Percentiles rank a stretch among this genome's conserved stretches.
Conservation (phyloP, 169 alveolate genomes). For the Plasmodium gallinaceum region DNA sequence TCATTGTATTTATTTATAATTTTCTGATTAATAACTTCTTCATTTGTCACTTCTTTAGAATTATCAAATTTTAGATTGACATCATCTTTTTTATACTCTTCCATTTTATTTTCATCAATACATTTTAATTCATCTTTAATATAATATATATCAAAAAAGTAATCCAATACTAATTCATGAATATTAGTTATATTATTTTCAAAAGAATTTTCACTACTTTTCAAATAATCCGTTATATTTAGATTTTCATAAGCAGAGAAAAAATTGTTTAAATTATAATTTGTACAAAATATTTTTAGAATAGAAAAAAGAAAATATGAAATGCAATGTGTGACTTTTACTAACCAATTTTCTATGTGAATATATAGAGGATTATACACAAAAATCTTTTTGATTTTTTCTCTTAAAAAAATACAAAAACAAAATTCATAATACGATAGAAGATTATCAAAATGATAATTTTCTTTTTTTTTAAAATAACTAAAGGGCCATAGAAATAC, state of each 20-base stretch:
- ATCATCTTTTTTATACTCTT: background rate
- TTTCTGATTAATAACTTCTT: background rate
- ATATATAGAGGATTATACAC: conserved; percentile 31
- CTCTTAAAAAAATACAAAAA: conserved; percentile 17
- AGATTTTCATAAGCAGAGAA: background rate
- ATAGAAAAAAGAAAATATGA: conserved; percentile 49
- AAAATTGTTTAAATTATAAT: background rate
- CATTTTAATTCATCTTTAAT: conserved; percentile 23
- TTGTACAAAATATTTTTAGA: conserved; percentile 28
- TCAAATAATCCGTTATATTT: background rate
- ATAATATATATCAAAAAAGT: conserved; percentile 31
- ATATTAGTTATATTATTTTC: conserved; percentile 1
- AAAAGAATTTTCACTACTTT: conserved; percentile 24
- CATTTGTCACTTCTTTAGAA: background rate
- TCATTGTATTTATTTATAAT: background rate
- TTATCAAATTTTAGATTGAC: background rate
- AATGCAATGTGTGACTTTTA: conserved; percentile 13
- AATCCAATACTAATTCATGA: conserved; percentile 37
- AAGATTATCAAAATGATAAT: background rate
- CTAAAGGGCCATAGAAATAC: conserved; percentile 61
- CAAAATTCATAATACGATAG: conserved; percentile 18
- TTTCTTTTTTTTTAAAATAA: conserved; percentile 39
- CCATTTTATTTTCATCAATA: background rate
- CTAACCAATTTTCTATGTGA: conserved; percentile 60
- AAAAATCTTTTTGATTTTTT: conserved; percentile 24